Conservation (phyloP, 306 rosid species). For the Abrus precatorius region DNA sequence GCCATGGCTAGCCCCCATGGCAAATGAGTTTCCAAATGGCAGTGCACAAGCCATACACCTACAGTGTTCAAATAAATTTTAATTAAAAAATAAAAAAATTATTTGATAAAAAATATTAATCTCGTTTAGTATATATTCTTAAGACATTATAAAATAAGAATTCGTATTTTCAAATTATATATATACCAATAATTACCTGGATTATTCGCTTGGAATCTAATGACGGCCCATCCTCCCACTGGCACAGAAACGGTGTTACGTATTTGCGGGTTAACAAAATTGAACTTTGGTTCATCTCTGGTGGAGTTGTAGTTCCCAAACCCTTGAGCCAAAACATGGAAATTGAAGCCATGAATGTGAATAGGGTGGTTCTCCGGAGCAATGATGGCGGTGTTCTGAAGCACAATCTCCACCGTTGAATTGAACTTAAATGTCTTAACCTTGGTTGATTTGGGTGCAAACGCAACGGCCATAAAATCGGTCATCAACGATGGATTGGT, state of each 20-base stretch:
- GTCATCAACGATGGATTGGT: neutral
- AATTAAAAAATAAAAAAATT: too few relatives aligned
- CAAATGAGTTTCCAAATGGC: slow-evolving; percentile 77
- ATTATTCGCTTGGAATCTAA: slow-evolving; percentile 59
- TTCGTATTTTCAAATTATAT: too few relatives aligned
- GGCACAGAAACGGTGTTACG: slow-evolving; percentile 80
- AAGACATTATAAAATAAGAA: too few relatives aligned
- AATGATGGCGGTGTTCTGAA: slow-evolving; percentile 59
- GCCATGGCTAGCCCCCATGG: slow-evolving; percentile 77
- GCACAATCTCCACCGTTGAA: slow-evolving; percentile 65
- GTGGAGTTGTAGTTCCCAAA: slow-evolving; percentile 63
- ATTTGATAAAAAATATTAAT: too few relatives aligned
- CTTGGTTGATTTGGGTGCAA: slow-evolving; percentile 63
- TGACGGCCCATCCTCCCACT: slow-evolving; percentile 71
- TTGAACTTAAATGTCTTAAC: slow-evolving; percentile 67
- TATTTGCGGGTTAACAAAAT: slow-evolving; percentile 62
- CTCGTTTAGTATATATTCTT: too few relatives aligned
- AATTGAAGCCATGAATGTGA: slow-evolving; percentile 74
- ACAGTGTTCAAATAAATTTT: neutral
- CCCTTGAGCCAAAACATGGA: slow-evolving; percentile 73
- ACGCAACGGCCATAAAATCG: neutral
- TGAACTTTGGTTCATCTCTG: slow-evolving; percentile 50
- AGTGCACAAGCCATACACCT: slow-evolving; percentile 71
- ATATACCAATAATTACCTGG: slow-evolving; percentile 34
- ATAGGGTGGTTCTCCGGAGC: slow-evolving; percentile 63